phyloP scores from a whole-genome alignment of 2,329 filamentous ascomycete genomes.

The Eutypa lata region DNA sequence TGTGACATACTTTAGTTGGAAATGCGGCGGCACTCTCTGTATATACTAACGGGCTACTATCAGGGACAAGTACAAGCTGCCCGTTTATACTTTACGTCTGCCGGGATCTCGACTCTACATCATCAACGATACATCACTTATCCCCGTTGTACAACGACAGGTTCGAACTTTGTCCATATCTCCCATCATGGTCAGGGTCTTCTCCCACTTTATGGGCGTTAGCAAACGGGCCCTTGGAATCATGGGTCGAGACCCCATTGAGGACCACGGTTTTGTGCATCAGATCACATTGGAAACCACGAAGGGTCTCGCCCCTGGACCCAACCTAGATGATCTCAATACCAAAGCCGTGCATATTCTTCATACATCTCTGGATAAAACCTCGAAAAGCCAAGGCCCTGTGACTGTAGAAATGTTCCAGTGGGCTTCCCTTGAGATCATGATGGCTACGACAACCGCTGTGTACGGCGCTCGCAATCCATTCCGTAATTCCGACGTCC shows the following conservation, averaged over 20 bases:
- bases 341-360: not conserved
- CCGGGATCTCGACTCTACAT: not conserved
- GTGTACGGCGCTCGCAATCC: conserved; percentile 11
- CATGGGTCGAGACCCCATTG: not conserved
- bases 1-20: no score
- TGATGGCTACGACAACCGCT: conserved; percentile 6
- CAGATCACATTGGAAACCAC: conserved; percentile 1
- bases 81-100: not conserved
- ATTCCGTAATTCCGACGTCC: conserved; percentile 2
- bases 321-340: conserved; percentile 5
- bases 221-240: not conserved
- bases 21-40: no score
- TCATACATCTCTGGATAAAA: conserved; percentile 1
- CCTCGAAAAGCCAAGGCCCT: not conserved
- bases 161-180: not conserved
- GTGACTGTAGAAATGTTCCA: conserved; percentile 4
- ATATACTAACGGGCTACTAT: no score
- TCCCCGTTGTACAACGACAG: not conserved
- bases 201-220: not conserved
- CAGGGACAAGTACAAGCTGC: not conserved
- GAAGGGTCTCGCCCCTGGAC: conserved; percentile 2
- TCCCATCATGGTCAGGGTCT: not conserved
- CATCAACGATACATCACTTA: not conserved
- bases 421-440: conserved; percentile 6
- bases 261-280: conserved; percentile 1